A percentile compares a stretch with the other conserved stretches of the same genome.
Evolutionary conservation across 1,284 basidiomycete genomes (phyloP).

Genomic region (Irpex sp.): DNA sequence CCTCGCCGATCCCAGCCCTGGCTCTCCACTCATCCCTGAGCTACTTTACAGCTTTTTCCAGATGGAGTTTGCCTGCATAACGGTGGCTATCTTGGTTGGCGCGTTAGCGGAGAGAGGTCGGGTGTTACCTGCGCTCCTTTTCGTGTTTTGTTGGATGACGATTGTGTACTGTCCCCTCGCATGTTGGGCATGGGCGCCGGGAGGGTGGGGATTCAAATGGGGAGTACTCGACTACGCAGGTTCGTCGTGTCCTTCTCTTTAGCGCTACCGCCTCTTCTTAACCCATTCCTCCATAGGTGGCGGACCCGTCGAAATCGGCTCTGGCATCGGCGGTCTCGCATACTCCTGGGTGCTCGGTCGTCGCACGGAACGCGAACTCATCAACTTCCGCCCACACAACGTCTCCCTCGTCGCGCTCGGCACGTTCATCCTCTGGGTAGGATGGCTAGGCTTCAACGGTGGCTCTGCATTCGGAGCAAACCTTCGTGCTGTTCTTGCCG

Average conservation of each 20-base stretch:
- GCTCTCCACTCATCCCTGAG: conserved; percentile 67
- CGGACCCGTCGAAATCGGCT: conserved; percentile 91
- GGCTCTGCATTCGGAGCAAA: conserved; percentile 89
- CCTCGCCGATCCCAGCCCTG: conserved; percentile 73
- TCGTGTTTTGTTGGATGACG: conserved; percentile 86
- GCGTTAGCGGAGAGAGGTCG: conserved; percentile 88
- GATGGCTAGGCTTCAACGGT: conserved; percentile 73
- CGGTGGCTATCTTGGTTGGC: conserved; percentile 72
- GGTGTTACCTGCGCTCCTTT: conserved; percentile 84
- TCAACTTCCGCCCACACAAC: conserved; percentile 92
- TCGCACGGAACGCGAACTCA: conserved; percentile 74
- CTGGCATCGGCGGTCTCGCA: conserved; percentile 83
- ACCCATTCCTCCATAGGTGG: conserved; percentile 54
- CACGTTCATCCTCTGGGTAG: conserved; percentile 89
- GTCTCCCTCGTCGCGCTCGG: conserved; percentile 89
- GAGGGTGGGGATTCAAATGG: conserved; percentile 90
- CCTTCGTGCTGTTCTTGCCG: conserved; percentile 81
- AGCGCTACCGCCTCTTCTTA: background rate
- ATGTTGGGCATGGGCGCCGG: conserved; percentile 72
- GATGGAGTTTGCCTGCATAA: conserved; percentile 84
- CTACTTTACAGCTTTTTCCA: conserved; percentile 86
- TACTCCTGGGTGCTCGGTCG: conserved; percentile 84
- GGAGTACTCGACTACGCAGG: conserved; percentile 87
- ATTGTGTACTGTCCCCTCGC: conserved; percentile 82
- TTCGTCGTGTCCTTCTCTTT: conserved; percentile 20